Conservation (phyloP, 1,284 basidiomycete genomes). For the Moesziomyces globuligerus region DNA sequence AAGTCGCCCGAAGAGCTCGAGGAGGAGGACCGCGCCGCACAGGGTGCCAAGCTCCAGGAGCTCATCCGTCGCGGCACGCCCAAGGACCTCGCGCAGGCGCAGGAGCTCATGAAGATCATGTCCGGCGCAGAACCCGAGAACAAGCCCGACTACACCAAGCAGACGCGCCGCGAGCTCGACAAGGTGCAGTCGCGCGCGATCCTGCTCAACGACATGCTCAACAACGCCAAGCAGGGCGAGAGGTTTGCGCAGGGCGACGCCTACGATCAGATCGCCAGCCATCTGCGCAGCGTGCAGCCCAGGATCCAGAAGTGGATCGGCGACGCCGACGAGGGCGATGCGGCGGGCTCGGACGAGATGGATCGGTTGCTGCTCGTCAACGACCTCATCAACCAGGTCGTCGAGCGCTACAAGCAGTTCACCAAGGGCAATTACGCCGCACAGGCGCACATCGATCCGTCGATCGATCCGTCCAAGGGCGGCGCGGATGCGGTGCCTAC, state of each 20-base stretch:
- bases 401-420: conserved; percentile 89
- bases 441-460: conserved; percentile 72
- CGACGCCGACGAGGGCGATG: conserved; percentile 83
- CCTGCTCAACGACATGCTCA: conserved; percentile 93
- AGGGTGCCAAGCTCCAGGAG: conserved; percentile 97
- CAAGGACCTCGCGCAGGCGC: conserved; percentile 90
- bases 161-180: conserved; percentile 88
- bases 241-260: conserved; percentile 78
- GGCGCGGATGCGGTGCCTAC: conserved; percentile 62
- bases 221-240: conserved; percentile 83
- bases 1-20: conserved; percentile 97
- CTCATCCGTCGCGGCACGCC: conserved; percentile 95
- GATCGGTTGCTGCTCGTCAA: conserved; percentile 95
- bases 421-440: conserved; percentile 84
- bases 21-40: conserved; percentile 91
- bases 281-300: conserved; percentile 85
- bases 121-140: conserved; percentile 94
- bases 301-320: conserved; percentile 98
- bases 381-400: conserved; percentile 93
- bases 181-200: conserved; percentile 95
- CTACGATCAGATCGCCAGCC: conserved; percentile 92
- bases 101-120: conserved; percentile 96
- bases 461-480: conserved; percentile 61
- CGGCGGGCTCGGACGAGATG: conserved; percentile 75
- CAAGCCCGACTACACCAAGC: conserved; percentile 89